These are phyloP conservation scores for Physaria fendleri DNA, from an alignment of 345 rosid species.

Conservation along the genomic window DNA sequence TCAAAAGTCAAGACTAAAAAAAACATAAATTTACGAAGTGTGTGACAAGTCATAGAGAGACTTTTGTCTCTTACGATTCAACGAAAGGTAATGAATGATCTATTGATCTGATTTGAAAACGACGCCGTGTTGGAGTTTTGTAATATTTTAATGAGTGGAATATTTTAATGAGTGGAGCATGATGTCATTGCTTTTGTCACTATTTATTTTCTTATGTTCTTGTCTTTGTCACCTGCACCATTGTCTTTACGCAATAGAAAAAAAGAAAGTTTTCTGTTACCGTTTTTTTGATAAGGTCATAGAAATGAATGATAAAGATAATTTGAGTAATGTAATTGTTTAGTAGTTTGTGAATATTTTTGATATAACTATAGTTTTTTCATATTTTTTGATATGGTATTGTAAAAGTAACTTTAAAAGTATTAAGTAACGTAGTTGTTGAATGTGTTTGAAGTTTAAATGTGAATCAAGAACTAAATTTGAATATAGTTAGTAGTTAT, in stretches of 20 bases:
- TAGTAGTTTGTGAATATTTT: no score
- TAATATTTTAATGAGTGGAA: background rate
- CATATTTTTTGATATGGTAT: background rate
- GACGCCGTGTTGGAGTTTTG: constrained; percentile 1
- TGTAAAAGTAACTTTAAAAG: background rate
- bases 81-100: constrained; percentile 3
- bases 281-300: no score
- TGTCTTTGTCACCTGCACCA: background rate
- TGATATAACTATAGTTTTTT: no score
- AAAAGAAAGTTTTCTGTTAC: background rate
- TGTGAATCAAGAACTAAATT: background rate
- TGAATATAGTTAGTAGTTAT: background rate
- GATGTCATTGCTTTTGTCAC: constrained; percentile 15
- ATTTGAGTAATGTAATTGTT: no score
- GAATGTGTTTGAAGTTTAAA: background rate
- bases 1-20: constrained; percentile 5
- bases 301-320: no score
- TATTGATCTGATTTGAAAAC: constrained; percentile 9
- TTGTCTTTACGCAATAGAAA: background rate
- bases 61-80: constrained; percentile 9
- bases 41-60: constrained; percentile 7
- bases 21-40: background rate
- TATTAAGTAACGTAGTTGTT: background rate
- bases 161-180: background rate
- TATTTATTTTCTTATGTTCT: background rate